Conservation (phyloP, 139 green algal species). For the Diplosphaera chodatii region DNA sequence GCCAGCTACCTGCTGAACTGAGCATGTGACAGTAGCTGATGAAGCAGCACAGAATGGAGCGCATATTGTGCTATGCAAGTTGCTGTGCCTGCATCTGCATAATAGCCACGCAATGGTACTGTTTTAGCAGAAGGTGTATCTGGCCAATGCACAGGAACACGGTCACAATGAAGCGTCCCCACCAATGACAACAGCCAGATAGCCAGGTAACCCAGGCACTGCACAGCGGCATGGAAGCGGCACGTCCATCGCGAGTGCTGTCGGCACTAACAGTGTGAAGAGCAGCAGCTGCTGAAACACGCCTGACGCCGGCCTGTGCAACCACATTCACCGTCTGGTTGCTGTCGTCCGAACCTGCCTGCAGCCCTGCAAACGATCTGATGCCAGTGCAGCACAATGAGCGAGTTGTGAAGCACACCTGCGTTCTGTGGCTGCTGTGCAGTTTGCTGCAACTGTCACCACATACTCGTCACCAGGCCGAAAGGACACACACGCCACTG, state of each 20-base stretch:
- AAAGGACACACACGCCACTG: background rate
- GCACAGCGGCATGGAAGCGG: background rate
- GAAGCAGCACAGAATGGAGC: too few species aligned
- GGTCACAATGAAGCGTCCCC: too few species aligned
- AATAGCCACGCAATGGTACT: too few species aligned
- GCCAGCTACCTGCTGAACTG: background rate
- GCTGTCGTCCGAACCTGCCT: too few species aligned
- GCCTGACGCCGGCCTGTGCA: background rate
- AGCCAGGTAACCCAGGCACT: background rate
- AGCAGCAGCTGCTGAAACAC: slow-evolving; percentile 6
- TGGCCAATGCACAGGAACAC: too few species aligned
- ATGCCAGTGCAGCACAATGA: too few species aligned
- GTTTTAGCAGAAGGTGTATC: too few species aligned
- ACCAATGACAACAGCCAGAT: background rate
- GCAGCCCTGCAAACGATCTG: too few species aligned
- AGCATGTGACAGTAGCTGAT: background rate
- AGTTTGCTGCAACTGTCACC: background rate
- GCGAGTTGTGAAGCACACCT: too few species aligned
- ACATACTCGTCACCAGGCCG: background rate
- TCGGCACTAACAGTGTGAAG: background rate
- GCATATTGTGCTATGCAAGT: too few species aligned
- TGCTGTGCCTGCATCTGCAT: too few species aligned
- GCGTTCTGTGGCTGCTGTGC: background rate
- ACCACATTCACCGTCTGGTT: too few species aligned
- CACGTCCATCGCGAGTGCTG: background rate